phyloP scores from a whole-genome alignment of 257 asterid species.

The Marsdenia floribunda region DNA sequence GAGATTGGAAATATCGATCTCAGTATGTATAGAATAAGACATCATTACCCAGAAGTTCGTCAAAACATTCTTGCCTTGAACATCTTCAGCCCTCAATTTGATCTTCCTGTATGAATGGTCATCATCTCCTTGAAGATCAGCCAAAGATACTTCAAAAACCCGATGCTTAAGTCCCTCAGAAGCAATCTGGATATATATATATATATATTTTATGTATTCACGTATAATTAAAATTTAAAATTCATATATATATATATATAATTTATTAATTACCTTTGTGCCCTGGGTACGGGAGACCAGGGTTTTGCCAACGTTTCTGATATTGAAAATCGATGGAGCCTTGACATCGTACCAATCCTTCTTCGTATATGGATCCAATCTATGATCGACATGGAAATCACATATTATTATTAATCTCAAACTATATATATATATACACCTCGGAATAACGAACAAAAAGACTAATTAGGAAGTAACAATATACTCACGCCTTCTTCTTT shows the following conservation, averaged over 20 bases:
- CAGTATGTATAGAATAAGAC: not conserved
- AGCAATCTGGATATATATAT: slow-evolving; percentile 48
- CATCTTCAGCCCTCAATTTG: slow-evolving; percentile 78
- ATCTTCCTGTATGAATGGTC: slow-evolving; percentile 84
- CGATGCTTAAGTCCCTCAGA: slow-evolving; percentile 93
- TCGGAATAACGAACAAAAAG: not conserved
- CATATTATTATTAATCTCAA: no score
- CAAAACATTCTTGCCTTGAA: slow-evolving; percentile 78
- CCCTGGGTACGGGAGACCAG: slow-evolving; percentile 35
- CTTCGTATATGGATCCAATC: slow-evolving; percentile 28
- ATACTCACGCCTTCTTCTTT: slow-evolving; percentile 34
- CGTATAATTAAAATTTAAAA: no score
- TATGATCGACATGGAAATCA: not conserved
- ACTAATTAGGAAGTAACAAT: no score
- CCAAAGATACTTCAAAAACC: slow-evolving; percentile 75
- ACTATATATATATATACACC: no score
- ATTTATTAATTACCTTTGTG: slow-evolving; percentile 20
- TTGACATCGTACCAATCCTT: slow-evolving; percentile 35
- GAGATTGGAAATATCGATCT: no score
- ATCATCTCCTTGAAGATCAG: slow-evolving; percentile 82
- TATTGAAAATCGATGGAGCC: slow-evolving; percentile 23
- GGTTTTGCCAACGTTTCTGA: slow-evolving; percentile 27
- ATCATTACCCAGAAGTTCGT: slow-evolving; percentile 65
- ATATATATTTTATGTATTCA: no score
- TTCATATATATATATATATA: no score